Evolutionary conservation across 148 eudicot species (phyloP).

Genomic region (Rhododendron mucronatum): DNA sequence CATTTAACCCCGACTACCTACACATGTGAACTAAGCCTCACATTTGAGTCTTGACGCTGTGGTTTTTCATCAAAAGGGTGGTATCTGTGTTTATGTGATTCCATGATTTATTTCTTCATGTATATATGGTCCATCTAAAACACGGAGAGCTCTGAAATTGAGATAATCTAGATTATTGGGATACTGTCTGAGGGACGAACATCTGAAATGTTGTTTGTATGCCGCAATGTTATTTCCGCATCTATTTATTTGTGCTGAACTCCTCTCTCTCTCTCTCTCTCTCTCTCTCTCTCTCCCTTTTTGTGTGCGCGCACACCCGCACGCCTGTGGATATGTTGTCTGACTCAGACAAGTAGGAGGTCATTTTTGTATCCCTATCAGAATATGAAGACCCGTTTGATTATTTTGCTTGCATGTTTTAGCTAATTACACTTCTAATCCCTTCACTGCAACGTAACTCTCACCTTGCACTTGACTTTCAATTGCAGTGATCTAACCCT

Average conservation of each 20-base stretch:
- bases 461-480: neutral
- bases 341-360: neutral
- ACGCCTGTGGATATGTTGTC: neutral
- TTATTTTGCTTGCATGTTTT: neutral
- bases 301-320: too few relatives aligned
- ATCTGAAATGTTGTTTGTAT: neutral
- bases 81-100: slow-evolving; percentile 1
- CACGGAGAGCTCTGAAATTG: slow-evolving; percentile 11
- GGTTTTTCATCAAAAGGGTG: slow-evolving; percentile 9
- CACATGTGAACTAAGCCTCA: slow-evolving; percentile 21
- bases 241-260: neutral
- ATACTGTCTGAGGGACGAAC: neutral
- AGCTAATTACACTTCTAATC: neutral
- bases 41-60: neutral
- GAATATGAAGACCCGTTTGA: neutral
- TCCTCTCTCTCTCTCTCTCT: neutral
- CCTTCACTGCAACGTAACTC: neutral
- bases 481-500: neutral
- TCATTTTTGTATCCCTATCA: neutral
- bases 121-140: slow-evolving; percentile 17
- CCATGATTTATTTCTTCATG: slow-evolving; percentile 7
- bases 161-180: neutral
- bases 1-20: slow-evolving; percentile 84
- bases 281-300: neutral
- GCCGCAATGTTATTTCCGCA: neutral